phyloP scores from a whole-genome alignment of 2,329 filamentous ascomycete genomes.

The Phaeophleospora eucalypticola region DNA sequence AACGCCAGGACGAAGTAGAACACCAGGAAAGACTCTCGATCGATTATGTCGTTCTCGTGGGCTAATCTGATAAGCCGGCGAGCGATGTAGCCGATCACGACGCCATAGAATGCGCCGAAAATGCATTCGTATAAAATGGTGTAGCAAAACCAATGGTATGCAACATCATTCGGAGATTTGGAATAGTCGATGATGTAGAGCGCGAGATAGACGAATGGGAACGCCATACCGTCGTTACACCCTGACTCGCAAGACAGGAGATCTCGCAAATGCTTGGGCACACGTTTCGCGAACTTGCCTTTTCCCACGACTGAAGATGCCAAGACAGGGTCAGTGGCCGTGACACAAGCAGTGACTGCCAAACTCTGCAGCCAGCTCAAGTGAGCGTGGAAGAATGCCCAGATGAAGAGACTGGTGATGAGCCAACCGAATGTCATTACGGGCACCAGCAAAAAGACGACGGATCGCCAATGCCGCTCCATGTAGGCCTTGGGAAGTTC shows the following conservation, averaged over 20 bases:
- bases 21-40: conserved; percentile 93
- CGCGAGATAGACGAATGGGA: conserved; percentile 91
- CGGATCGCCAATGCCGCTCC: conserved; percentile 95
- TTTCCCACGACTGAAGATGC: conserved; percentile 98
- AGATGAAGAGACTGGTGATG: conserved; percentile 87
- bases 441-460: conserved; percentile 79
- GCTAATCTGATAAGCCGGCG: conserved; percentile 86
- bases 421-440: conserved; percentile 98
- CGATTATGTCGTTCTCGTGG: conserved; percentile 79
- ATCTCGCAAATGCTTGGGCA: conserved; percentile 95
- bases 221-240: conserved; percentile 99
- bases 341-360: conserved; percentile 85
- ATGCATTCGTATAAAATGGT: conserved; percentile 94
- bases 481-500: conserved; percentile 92
- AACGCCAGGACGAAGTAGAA: conserved; percentile 97
- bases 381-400: conserved; percentile 73
- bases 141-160: conserved; percentile 81
- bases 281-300: conserved; percentile 95
- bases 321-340: conserved; percentile 92
- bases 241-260: conserved; percentile 92
- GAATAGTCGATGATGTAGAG: conserved; percentile 84
- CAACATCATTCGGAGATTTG: conserved; percentile 63
- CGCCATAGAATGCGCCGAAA: conserved; percentile 85
- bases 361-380: conserved; percentile 88
- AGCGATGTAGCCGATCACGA: conserved; percentile 80